These are phyloP conservation scores for Inga oerstediana DNA, from an alignment of 306 rosid genomes.

Conservation along the genomic window DNA sequence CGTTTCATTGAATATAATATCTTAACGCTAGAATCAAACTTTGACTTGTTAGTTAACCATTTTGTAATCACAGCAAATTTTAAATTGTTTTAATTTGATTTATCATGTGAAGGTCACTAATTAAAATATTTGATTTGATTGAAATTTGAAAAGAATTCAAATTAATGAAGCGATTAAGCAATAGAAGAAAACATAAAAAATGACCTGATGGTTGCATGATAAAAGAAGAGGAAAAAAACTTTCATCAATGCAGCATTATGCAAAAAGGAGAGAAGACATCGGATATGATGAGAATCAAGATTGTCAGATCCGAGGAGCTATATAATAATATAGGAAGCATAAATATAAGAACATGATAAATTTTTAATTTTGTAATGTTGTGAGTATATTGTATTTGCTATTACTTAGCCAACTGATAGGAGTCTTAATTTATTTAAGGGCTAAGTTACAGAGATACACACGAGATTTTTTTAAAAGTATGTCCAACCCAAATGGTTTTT, in stretches of 20 bases:
- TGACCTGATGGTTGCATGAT: neutral
- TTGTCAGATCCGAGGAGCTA: neutral
- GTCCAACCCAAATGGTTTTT: too few relatives aligned
- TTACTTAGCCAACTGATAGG: neutral
- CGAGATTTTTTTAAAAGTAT: too few relatives aligned
- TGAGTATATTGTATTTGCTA: neutral
- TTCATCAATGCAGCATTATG: neutral
- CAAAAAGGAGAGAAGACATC: neutral
- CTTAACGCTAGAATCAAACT: neutral
- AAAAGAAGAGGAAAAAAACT: neutral
- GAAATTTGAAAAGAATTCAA: neutral
- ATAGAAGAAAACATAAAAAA: neutral
- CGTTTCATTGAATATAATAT: neutral
- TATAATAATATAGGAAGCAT: neutral
- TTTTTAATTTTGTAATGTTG: too few relatives aligned
- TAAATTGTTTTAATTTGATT: neutral
- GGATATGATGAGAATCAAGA: neutral
- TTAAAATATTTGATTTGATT: neutral
- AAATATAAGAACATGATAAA: too few relatives aligned
- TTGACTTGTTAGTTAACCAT: neutral
- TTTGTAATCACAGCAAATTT: neutral
- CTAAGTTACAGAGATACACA: too few relatives aligned
- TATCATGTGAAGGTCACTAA: neutral
- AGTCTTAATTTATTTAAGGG: neutral
- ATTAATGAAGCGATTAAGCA: neutral